Evolutionary conservation across 805 yeast genomes (phyloP).

Genomic region (Dipodascus albidus): DNA sequence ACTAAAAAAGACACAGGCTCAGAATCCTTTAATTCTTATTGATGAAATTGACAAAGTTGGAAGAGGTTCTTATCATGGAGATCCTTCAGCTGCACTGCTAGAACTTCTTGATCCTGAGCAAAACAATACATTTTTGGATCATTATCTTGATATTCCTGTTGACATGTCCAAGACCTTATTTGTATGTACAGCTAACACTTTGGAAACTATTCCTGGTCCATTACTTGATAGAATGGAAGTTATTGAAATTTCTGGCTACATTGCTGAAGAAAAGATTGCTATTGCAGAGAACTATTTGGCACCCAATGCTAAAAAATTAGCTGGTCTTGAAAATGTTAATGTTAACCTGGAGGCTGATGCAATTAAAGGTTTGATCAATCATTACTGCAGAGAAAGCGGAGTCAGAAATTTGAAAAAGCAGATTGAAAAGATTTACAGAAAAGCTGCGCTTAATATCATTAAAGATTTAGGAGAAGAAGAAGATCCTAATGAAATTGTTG

Average conservation of each 20-base stretch:
- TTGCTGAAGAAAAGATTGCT: slow-evolving; percentile 60
- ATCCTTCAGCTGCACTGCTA: slow-evolving; percentile 79
- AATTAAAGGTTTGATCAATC: slow-evolving; percentile 57
- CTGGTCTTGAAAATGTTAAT: slow-evolving; percentile 68
- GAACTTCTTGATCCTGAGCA: slow-evolving; percentile 91
- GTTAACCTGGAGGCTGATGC: slow-evolving; percentile 60
- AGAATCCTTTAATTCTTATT: slow-evolving; percentile 85
- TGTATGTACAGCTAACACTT: slow-evolving; percentile 78
- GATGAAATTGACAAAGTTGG: slow-evolving; percentile 95
- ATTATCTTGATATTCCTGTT: slow-evolving; percentile 74
- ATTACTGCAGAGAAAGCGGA: slow-evolving; percentile 93
- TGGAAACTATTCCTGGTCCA: slow-evolving; percentile 63
- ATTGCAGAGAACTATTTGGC: slow-evolving; percentile 61
- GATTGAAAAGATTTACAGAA: slow-evolving; percentile 82
- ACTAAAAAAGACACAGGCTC: slow-evolving; percentile 78
- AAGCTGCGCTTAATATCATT: slow-evolving; percentile 85
- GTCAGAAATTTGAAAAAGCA: slow-evolving; percentile 85
- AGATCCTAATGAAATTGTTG: slow-evolving; percentile 15
- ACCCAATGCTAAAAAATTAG: slow-evolving; percentile 71
- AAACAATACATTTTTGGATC: slow-evolving; percentile 64
- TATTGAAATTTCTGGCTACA: slow-evolving; percentile 69
- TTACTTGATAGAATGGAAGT: slow-evolving; percentile 76
- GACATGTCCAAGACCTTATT: slow-evolving; percentile 74
- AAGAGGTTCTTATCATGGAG: slow-evolving; percentile 59
- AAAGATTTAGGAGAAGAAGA: slow-evolving; percentile 43